Base-by-base conservation (phyloP, 495 filamentous ascomycete species). In the Lepidopterella palustris region DNA sequence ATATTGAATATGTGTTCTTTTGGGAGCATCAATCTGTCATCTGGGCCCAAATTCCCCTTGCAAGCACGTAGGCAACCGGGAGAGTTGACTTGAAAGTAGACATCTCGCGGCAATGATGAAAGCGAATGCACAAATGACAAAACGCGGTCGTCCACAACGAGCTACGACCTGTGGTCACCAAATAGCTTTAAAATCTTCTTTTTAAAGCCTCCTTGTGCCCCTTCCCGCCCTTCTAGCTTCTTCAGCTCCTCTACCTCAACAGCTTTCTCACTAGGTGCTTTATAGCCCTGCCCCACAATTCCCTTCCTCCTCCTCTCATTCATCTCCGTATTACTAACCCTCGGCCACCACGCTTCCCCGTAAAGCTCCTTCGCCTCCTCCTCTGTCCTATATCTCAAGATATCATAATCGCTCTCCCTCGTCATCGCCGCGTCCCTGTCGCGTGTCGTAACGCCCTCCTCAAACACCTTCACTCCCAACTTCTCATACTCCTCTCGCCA, bases 371-470 rank as follows among this genome's bases (percentile, higher is more conserved):
- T 60, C 2, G 57, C 42, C 26, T 64, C 61, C 6, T 45, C 57
- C 40, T 64, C 57, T 3, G 32, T 57, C 45, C 61, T 25, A 48
- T 64, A 64, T 24, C 61, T 55, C 48, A 64, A 32, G 11, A 64
- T 53, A 58, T 64, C 57, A 42, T 64, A 64, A 26, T 42, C 52
- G 18, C 61, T 60, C 15, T 55, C 52, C 21, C 11, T n/a, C 24
- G 61, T 64, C 61, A 64, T 64, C 13, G 28, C 47, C 31, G 51
- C 61, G 28, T 64, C 61, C 23, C 61, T 24, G n/a, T 59, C 56
- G 27, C 57, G 15, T n/a, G 57, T 60, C 18, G 61, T 64, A 5
- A 35, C 45, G 11, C 27, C 61, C 10, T 52, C 61, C 9, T 57
- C 28, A 10, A 21, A 40, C 5, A 60, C 25, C n/a, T 52, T 52